Percentiles rank a stretch among this genome's conserved stretches.
These are phyloP conservation scores for Circinella umbellata DNA, from an alignment of 371 early-diverging fungal genomes.

Conservation along the genomic window DNA sequence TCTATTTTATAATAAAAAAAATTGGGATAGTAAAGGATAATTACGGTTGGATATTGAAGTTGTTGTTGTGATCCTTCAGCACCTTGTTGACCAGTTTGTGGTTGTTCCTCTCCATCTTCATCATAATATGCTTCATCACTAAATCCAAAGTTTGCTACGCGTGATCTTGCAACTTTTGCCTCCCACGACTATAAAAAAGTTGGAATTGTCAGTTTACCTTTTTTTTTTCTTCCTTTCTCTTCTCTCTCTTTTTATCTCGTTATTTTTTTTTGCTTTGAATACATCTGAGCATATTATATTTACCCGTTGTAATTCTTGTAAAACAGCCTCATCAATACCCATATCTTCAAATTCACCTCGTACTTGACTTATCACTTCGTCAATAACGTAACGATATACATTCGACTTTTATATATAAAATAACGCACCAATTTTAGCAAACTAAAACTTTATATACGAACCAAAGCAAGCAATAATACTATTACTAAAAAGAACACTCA, in stretches of 20 bases:
- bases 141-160: slow-evolving; percentile 69
- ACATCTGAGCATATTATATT: no score
- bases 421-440: neutral
- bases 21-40: neutral
- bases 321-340: slow-evolving; percentile 88
- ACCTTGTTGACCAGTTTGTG: no score
- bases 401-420: slow-evolving; percentile 49
- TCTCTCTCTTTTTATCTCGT: neutral
- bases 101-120: slow-evolving; percentile 20
- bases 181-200: slow-evolving; percentile 75
- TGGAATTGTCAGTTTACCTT: slow-evolving; percentile 7
- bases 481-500: slow-evolving; percentile 24
- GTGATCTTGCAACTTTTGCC: slow-evolving; percentile 75
- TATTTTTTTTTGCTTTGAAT: neutral
- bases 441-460: neutral
- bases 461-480: neutral
- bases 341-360: slow-evolving; percentile 89
- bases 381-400: slow-evolving; percentile 91
- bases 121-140: slow-evolving; percentile 22
- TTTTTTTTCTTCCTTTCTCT: neutral
- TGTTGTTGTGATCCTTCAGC: neutral
- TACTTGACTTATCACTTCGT: slow-evolving; percentile 91
- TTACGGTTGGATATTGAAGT: slow-evolving; percentile 39
- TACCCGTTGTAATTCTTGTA: slow-evolving; percentile 89
- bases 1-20: neutral